Evolutionary conservation across 345 rosid species (phyloP).

Genomic region (Aegle marmelos): DNA sequence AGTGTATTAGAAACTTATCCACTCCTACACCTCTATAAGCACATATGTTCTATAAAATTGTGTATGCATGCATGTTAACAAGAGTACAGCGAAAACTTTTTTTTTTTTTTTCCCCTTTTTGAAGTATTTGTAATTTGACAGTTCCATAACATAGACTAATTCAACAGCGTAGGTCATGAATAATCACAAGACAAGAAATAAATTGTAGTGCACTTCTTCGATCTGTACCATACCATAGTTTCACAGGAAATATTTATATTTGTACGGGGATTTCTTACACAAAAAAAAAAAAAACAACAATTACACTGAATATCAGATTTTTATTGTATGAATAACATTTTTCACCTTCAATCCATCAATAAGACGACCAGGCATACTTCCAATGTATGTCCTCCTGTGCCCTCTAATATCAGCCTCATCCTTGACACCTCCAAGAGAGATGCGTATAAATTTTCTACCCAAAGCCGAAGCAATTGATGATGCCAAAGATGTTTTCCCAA

Average conservation of each 20-base stretch:
- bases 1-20: not conserved
- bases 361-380: conserved; percentile 99
- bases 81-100: not conserved
- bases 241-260: not conserved
- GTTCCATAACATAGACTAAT: not conserved
- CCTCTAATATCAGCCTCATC: conserved; percentile 99
- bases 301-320: not conserved
- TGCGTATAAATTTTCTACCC: conserved; percentile 91
- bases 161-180: not conserved
- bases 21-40: not conserved
- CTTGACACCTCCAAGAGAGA: conserved; percentile 98
- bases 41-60: not conserved
- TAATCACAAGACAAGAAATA: not conserved
- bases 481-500: conserved; percentile 98
- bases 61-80: not conserved
- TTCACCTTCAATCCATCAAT: conserved; percentile 92
- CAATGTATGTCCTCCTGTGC: conserved; percentile 96
- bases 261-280: not conserved
- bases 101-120: no score
- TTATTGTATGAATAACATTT: not conserved
- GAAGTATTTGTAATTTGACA: not conserved
- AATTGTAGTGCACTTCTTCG: not conserved
- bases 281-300: not conserved
- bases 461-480: conserved; percentile 91
- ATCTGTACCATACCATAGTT: not conserved